These are phyloP conservation scores for Halteria grandinella DNA, from an alignment of 73 alveolate genomes.

Conservation along the genomic window DNA sequence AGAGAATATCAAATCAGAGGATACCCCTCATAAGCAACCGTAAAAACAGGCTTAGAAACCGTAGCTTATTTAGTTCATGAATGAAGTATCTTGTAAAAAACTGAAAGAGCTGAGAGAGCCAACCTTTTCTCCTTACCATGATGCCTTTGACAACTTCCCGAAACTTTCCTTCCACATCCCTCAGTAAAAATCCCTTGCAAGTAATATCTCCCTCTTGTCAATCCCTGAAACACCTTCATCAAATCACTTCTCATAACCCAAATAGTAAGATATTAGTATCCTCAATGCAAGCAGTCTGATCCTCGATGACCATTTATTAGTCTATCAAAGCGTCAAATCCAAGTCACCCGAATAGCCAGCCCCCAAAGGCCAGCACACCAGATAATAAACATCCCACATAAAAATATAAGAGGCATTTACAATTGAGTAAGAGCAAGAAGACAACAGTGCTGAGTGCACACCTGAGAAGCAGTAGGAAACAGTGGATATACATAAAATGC, in stretches of 20 bases:
- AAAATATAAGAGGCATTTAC: neutral
- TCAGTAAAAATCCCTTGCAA: slow-evolving; percentile 1
- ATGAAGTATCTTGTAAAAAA: neutral
- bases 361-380: neutral
- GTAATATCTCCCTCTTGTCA: slow-evolving; percentile 15
- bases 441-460: too few relatives aligned
- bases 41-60: slow-evolving; percentile 31
- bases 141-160: slow-evolving; percentile 14
- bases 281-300: slow-evolving; percentile 13
- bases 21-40: slow-evolving; percentile 46
- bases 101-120: neutral
- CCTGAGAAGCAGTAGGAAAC: too few relatives aligned
- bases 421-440: too few relatives aligned
- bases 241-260: neutral
- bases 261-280: slow-evolving; percentile 11
- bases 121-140: neutral
- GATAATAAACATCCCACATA: neutral
- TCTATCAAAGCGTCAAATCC: neutral
- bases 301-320: neutral
- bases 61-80: slow-evolving; percentile 24
- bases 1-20: slow-evolving; percentile 30
- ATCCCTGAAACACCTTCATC: slow-evolving; percentile 5
- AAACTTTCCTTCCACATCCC: slow-evolving; percentile 18
- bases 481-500: slow-evolving; percentile 52
- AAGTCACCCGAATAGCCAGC: neutral